phyloP scores from a whole-genome alignment of 179 eudicot genomes.

The Beta lomatogona region DNA sequence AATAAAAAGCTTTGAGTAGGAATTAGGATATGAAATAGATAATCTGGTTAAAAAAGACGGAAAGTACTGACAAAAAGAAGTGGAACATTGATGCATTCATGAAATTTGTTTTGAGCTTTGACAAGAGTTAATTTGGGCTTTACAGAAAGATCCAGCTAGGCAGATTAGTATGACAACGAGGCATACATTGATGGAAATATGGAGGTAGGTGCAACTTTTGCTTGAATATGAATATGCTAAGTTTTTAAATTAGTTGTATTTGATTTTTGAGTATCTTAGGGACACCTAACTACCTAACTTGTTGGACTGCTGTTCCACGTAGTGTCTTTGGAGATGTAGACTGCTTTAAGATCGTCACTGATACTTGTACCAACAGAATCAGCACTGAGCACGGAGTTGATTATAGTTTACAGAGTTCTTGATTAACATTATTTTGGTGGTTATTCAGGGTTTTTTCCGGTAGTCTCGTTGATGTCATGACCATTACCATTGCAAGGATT shows the following conservation, averaged over 20 bases:
- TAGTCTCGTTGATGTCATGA: neutral
- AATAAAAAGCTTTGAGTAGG: neutral
- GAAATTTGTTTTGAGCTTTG: neutral
- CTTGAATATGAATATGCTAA: neutral
- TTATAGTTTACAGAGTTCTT: neutral
- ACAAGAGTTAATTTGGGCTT: conserved; percentile 8
- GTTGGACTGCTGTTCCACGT: neutral
- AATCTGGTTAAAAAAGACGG: neutral
- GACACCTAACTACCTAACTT: neutral
- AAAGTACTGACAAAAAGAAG: neutral
- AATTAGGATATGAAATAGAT: neutral
- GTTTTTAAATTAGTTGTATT: neutral
- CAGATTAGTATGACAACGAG: conserved; percentile 76
- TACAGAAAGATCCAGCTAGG: conserved; percentile 69
- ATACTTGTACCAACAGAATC: neutral
- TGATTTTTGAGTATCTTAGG: neutral
- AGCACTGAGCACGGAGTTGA: neutral
- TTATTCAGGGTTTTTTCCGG: neutral
- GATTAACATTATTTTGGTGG: neutral
- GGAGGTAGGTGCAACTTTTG: conserved; percentile 55
- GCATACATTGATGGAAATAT: conserved; percentile 74
- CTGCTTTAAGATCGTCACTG: conserved; percentile 1
- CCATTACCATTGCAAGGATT: neutral
- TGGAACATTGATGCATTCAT: neutral
- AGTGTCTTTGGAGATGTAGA: neutral